Evolutionary conservation across 2,329 filamentous ascomycete genomes (phyloP).

Genomic region (Fusarium sp.): DNA sequence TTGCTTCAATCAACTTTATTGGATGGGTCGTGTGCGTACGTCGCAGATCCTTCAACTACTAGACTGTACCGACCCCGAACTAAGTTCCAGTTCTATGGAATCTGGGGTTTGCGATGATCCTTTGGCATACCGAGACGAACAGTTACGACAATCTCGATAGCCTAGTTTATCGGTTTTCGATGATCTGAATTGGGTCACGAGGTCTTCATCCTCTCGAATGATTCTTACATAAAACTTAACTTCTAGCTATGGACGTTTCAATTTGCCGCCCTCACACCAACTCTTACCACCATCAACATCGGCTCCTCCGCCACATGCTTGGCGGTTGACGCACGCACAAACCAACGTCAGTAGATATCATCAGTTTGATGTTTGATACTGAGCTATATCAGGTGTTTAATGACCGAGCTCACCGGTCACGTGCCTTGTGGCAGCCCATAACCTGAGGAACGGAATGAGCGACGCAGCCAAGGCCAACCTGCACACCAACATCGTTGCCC

Average conservation of each 20-base stretch:
- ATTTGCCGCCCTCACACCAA: constrained; percentile 29
- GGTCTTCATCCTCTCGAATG: not conserved
- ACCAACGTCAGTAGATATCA: not conserved
- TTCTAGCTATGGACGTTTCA: not conserved
- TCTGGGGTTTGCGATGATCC: constrained; percentile 20
- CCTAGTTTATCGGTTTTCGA: not conserved
- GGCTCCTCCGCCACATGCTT: constrained; percentile 14
- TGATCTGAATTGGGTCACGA: not conserved
- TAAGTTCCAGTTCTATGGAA: constrained; percentile 12
- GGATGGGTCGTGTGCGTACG: constrained; percentile 13
- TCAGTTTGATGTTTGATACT: not conserved
- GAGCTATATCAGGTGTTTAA: not conserved
- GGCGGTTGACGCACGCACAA: constrained; percentile 8
- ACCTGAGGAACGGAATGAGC: constrained; percentile 16
- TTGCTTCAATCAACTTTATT: constrained; percentile 1
- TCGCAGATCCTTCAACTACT: constrained; percentile 14
- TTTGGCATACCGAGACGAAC: not conserved
- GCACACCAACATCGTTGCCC: not conserved
- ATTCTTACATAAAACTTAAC: not conserved
- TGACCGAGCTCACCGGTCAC: constrained; percentile 21
- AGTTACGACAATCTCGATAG: not conserved
- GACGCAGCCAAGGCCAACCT: constrained; percentile 24
- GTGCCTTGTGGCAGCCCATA: constrained; percentile 6
- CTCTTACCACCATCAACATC: not conserved
- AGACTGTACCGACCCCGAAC: not conserved